Percentiles rank a stretch among this genome's conserved stretches.
Conservation (phyloP, 2,329 filamentous ascomycete species). For the Fusarium sp. region DNA sequence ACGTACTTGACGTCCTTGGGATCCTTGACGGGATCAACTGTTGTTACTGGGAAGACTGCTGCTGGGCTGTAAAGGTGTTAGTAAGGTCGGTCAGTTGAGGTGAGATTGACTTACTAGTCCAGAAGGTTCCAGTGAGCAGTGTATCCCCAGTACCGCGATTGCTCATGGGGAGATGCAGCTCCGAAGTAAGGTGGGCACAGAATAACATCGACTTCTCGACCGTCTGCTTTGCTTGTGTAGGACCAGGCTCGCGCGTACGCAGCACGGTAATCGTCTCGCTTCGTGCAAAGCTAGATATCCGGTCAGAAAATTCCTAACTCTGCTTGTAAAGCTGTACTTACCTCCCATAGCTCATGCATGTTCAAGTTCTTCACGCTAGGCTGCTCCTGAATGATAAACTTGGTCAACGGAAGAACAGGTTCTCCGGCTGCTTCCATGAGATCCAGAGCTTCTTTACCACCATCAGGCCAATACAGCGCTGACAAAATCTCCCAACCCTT, state of each 20-base stretch:
- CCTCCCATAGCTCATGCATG: conserved; percentile 55
- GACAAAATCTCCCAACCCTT: conserved; percentile 59
- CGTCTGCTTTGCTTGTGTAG: conserved; percentile 45
- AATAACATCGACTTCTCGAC: conserved; percentile 66
- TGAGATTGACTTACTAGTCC: conserved; percentile 59
- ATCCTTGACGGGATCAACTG: conserved; percentile 45
- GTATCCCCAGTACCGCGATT: conserved; percentile 69
- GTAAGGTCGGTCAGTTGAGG: fast-evolving
- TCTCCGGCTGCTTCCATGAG: conserved; percentile 66
- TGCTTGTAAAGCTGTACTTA: conserved; percentile 1
- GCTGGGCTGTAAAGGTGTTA: conserved; percentile 53
- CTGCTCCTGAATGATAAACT: conserved; percentile 68
- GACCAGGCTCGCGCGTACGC: conserved; percentile 54
- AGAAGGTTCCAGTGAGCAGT: conserved; percentile 75
- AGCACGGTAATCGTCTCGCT: conserved; percentile 55
- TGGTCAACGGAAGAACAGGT: conserved; percentile 66
- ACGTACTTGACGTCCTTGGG: conserved; percentile 39
- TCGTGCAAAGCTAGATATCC: conserved; percentile 44
- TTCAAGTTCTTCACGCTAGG: conserved; percentile 56
- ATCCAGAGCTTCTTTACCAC: conserved; percentile 63
- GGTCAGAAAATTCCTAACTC: fast-evolving
- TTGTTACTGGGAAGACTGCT: conserved; percentile 67
- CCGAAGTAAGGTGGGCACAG: conserved; percentile 69
- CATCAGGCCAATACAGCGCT: conserved; percentile 68
- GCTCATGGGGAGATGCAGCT: conserved; percentile 58